A percentile compares a stretch with the other conserved stretches of the same genome.
These are phyloP conservation scores for Metarhizium humberi DNA, from an alignment of 2,329 filamentous ascomycete genomes.

Conservation along the genomic window DNA sequence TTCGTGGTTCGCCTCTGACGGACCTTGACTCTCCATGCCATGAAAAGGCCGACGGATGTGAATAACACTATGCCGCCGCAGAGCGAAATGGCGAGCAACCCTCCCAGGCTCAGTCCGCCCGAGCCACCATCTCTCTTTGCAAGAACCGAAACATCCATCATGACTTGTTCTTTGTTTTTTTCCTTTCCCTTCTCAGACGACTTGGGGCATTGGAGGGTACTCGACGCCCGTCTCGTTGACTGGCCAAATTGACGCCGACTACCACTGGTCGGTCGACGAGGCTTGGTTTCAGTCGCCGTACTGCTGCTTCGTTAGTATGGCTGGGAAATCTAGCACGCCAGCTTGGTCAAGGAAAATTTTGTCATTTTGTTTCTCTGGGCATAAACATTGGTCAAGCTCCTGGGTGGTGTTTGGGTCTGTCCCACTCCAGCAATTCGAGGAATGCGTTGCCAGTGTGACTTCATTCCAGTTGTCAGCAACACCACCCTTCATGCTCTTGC, in stretches of 20 bases:
- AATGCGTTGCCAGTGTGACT: constrained; percentile 29
- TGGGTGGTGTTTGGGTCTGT: neutral
- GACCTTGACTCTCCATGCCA: constrained; percentile 26
- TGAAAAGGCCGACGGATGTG: constrained; percentile 30
- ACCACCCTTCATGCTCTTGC: neutral
- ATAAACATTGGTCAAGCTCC: constrained; percentile 2
- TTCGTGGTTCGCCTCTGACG: constrained; percentile 12
- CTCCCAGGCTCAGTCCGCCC: constrained; percentile 22
- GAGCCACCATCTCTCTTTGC: constrained; percentile 1
- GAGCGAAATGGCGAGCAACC: constrained; percentile 36
- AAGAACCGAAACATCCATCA: constrained; percentile 1
- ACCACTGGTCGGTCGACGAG: neutral
- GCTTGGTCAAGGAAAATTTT: neutral
- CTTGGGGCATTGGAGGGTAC: neutral
- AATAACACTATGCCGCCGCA: constrained; percentile 38
- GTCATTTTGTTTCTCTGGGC: neutral
- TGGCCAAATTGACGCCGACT: neutral
- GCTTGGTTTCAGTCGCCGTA: neutral
- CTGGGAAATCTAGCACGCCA: neutral
- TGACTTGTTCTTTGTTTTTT: neutral
- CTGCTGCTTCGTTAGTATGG: neutral
- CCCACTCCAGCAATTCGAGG: constrained; percentile 18
- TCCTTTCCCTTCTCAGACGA: neutral
- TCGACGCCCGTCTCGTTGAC: neutral
- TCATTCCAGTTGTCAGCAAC: constrained; percentile 24